These are phyloP conservation scores for barley (Hordeum vulgare) DNA, from an alignment of 176 grass and related monocot genomes.

Conservation along the genomic window DNA sequence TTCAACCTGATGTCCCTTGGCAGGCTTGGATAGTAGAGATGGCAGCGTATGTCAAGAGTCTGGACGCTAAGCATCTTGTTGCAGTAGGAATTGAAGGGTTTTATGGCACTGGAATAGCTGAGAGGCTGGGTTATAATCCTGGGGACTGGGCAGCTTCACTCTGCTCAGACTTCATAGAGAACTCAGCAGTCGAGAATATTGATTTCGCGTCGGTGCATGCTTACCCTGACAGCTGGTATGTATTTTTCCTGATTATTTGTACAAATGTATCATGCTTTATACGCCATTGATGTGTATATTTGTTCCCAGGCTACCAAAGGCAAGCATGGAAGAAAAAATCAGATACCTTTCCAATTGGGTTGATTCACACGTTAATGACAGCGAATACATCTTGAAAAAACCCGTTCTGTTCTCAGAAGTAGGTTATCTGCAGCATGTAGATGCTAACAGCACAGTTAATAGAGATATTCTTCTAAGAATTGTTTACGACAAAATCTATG, in stretches of 20 bases:
- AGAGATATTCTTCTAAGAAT: constrained; percentile 62
- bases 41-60: constrained; percentile 65
- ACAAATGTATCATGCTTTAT: not conserved
- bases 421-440: constrained; percentile 38
- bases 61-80: constrained; percentile 76
- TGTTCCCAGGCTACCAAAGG: constrained; percentile 65
- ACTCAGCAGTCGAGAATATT: constrained; percentile 68
- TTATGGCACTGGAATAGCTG: constrained; percentile 53
- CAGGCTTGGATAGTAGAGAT: constrained; percentile 95
- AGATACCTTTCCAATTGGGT: constrained; percentile 87
- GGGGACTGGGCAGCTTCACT: constrained; percentile 82
- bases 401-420: constrained; percentile 87
- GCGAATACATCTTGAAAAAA: constrained; percentile 64
- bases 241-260: not conserved
- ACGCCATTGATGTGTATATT: constrained; percentile 8
- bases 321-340: constrained; percentile 62
- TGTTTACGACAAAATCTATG: constrained; percentile 80
- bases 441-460: constrained; percentile 45
- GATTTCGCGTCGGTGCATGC: constrained; percentile 96
- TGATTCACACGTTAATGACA: constrained; percentile 81
- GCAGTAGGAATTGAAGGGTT: constrained; percentile 91
- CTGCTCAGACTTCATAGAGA: constrained; percentile 85
- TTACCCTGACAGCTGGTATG: constrained; percentile 86
- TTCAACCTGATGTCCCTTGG: constrained; percentile 17
- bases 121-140: constrained; percentile 56